Percentiles rank a stretch among this genome's conserved stretches.
These are phyloP conservation scores for Paraconiothyrium brasiliense DNA, from an alignment of 2,329 filamentous ascomycete species.

Conservation along the genomic window DNA sequence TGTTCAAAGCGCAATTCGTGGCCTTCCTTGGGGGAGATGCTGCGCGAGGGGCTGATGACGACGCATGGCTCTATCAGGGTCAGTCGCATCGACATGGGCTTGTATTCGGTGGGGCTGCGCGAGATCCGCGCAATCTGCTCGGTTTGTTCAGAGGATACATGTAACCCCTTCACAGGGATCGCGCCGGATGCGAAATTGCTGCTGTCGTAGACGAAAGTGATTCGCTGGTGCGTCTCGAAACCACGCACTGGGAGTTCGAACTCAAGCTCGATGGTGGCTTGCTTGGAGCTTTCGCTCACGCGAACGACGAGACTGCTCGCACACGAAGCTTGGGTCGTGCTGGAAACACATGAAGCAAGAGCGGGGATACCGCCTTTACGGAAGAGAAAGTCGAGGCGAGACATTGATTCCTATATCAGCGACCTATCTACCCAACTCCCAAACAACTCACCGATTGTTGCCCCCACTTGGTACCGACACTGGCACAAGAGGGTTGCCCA, in stretches of 20 bases:
- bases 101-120: background rate
- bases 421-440: background rate
- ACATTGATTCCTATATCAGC: slow-evolving; percentile 8
- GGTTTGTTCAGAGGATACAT: background rate
- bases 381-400: background rate
- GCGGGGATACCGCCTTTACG: slow-evolving; percentile 10
- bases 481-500: background rate
- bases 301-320: background rate
- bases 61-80: background rate
- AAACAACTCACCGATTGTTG: background rate
- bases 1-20: background rate
- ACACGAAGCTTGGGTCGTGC: background rate
- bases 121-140: background rate
- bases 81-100: background rate
- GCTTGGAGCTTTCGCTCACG: slow-evolving; percentile 1
- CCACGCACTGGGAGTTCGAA: background rate
- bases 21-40: background rate
- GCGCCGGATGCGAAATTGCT: slow-evolving; percentile 7
- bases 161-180: background rate
- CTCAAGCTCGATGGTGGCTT: slow-evolving; percentile 4
- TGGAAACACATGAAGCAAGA: background rate
- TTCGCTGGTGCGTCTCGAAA: slow-evolving; percentile 1
- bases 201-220: slow-evolving; percentile 10
- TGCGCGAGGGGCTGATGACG: background rate
- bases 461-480: background rate